Evolutionary conservation across 176 grass and related monocot species (phyloP), one percentile per base, ranked within the genome.

Genomic region (Neostapfia colusana): DNA sequence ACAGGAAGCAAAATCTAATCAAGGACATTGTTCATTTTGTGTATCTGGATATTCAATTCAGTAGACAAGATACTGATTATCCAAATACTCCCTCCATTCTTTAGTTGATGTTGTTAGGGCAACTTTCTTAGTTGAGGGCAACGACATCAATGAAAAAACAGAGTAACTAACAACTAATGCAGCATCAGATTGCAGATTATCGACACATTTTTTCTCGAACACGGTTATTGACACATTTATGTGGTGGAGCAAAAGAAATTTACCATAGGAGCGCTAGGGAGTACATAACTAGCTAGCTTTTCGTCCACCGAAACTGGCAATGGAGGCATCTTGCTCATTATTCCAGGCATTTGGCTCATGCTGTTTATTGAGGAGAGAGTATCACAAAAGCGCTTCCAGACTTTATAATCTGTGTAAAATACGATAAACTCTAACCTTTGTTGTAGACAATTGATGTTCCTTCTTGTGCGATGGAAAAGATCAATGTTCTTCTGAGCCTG

Each of bases 281-380:
- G 66, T 70, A 95, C 28, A 51, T 56, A 92, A 73, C 57, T 75
- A 36, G 85, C 60, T 74, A 92, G 89, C 82, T 66, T 88, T 53
- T 95, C 96, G 71, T 99, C 26, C 43, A 92, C 56, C 11, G 85
- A 79, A 69, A 92, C 67, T 40, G 89, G 83, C 66, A 99, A 74
- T 45, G 75, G 79, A 40, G 96, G 96, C 96, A 99, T 99, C 69
- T 77, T 88, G 75, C 85, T 89, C 92, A 95, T 95, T 80, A 88
- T 94, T 82, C 89, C 89, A 71, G 92, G 92, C 76, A 89, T 90
- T 82, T 86, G 89, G 72, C 37, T 95, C 87, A 95, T 99, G 78
- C 96, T 99, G 83, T 84, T 81, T 23, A 87, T 49, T 41, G 56
- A 78, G 36, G 51, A 61, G 26, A 61, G 2, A 70, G 70, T 20